These are phyloP conservation scores for Tetrapisispora iriomotensis DNA, from an alignment of 805 yeast species.

Conservation along the genomic window DNA sequence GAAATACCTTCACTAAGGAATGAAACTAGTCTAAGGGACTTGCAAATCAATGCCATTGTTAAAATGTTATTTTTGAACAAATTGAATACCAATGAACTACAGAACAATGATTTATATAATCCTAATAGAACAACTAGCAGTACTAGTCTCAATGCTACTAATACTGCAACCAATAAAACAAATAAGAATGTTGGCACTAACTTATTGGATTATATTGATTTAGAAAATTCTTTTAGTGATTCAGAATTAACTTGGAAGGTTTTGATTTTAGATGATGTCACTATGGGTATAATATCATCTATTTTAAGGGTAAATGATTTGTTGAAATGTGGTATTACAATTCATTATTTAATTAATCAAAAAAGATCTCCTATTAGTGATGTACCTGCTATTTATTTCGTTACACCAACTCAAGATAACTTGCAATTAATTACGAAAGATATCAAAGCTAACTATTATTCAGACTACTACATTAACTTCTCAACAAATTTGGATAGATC, in stretches of 20 bases:
- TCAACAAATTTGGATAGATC: constrained; percentile 70
- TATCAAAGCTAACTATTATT: constrained; percentile 63
- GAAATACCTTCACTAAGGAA: constrained; percentile 15
- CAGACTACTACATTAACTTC: constrained; percentile 74
- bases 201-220: constrained; percentile 34
- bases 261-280: constrained; percentile 66
- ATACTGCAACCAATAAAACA: not conserved
- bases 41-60: constrained; percentile 44
- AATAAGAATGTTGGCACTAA: too few species aligned
- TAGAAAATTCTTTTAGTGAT: constrained; percentile 44
- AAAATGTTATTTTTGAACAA: constrained; percentile 79
- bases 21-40: constrained; percentile 30
- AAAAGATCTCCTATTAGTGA: constrained; percentile 81
- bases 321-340: constrained; percentile 82
- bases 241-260: constrained; percentile 87
- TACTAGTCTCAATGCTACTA: not conserved
- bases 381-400: constrained; percentile 88
- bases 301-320: constrained; percentile 89
- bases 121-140: not conserved
- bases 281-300: constrained; percentile 80
- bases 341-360: constrained; percentile 66
- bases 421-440: constrained; percentile 62
- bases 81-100: constrained; percentile 30
- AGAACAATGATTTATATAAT: not conserved
- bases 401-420: constrained; percentile 77